Conservation (phyloP, 805 yeast species). For the Saccharomycopsis capsularis region DNA sequence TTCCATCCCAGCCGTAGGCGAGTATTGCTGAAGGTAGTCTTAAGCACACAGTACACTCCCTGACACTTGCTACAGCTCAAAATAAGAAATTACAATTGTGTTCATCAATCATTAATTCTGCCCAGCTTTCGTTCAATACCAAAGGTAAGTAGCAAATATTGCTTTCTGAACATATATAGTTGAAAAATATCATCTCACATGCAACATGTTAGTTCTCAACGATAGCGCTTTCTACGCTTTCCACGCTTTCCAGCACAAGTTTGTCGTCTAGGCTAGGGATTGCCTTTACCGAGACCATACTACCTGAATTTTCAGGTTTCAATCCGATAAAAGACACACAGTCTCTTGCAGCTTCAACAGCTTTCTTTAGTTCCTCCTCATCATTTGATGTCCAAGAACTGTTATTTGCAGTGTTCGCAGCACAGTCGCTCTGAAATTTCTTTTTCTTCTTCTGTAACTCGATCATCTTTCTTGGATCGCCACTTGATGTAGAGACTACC, state of each 20-base stretch:
- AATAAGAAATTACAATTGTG: too few species aligned
- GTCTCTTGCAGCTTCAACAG: slow-evolving; percentile 47
- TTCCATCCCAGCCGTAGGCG: too few species aligned
- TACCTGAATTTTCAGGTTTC: slow-evolving; percentile 30
- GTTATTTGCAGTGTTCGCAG: slow-evolving; percentile 34
- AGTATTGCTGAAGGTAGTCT: too few species aligned
- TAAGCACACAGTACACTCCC: too few species aligned
- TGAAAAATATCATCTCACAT: too few species aligned
- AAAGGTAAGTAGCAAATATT: too few species aligned
- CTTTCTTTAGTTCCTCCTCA: slow-evolving; percentile 39
- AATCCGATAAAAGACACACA: slow-evolving; percentile 53
- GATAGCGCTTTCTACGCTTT: slow-evolving; percentile 2
- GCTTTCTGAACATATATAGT: too few species aligned
- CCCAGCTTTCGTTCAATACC: too few species aligned
- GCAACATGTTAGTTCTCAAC: neutral
- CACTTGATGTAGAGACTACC: slow-evolving; percentile 55
- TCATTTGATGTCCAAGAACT: slow-evolving; percentile 48
- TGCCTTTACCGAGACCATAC: neutral
- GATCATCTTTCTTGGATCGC: slow-evolving; percentile 47
- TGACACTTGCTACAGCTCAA: too few species aligned
- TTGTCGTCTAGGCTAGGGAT: too few species aligned
- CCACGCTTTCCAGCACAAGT: neutral
- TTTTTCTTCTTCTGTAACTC: slow-evolving; percentile 39
- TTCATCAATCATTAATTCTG: too few species aligned
- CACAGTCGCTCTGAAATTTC: slow-evolving; percentile 38